These are phyloP conservation scores for Amoeboradix gromovi DNA, from an alignment of 371 early-diverging fungal genomes.

Conservation along the genomic window DNA sequence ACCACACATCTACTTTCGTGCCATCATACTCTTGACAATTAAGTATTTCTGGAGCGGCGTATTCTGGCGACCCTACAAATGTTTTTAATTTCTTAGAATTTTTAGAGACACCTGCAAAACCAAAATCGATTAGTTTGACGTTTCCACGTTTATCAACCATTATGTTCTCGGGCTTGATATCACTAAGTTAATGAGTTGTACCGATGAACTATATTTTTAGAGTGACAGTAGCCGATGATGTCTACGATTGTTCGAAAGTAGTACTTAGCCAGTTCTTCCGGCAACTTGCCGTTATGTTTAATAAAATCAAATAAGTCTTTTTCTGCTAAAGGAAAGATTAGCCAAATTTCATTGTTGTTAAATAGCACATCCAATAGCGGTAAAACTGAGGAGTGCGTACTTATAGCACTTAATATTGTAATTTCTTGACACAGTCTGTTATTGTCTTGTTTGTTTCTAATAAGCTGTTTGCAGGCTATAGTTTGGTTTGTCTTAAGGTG, in stretches of 20 bases:
- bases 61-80: constrained; percentile 50
- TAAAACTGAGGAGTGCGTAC: not conserved
- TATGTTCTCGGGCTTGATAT: constrained; percentile 45
- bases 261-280: not conserved
- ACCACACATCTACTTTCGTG: constrained; percentile 51
- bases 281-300: not conserved
- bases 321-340: not conserved
- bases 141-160: constrained; percentile 25
- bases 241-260: not conserved
- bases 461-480: not conserved
- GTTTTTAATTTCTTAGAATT: constrained; percentile 25
- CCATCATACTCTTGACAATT: constrained; percentile 19
- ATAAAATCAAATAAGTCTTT: not conserved
- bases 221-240: not conserved
- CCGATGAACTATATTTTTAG: constrained; percentile 1
- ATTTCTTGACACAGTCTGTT: not conserved
- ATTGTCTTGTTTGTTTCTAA: not conserved
- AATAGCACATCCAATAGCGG: not conserved
- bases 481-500: not conserved
- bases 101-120: constrained; percentile 16
- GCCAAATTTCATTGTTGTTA: not conserved
- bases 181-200: constrained; percentile 8
- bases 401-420: not conserved
- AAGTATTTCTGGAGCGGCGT: constrained; percentile 34
- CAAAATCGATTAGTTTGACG: constrained; percentile 37